Conservation (phyloP, 768 basidiomycete species). For the Russula brevipes region DNA sequence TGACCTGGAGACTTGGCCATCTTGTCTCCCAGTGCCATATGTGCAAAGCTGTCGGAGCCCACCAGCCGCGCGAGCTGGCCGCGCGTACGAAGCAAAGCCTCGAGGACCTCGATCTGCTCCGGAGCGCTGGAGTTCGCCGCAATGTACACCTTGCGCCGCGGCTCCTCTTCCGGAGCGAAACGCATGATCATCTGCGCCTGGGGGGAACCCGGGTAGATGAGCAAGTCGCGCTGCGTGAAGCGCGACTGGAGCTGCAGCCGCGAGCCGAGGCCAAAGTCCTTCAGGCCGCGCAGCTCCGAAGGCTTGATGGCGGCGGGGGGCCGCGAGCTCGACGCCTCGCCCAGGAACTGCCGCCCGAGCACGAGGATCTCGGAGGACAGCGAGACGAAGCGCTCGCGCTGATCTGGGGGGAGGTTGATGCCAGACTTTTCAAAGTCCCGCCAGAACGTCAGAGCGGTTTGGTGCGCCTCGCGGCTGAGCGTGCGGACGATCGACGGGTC, state of each 20-base stretch:
- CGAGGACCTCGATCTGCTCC: constrained; percentile 72
- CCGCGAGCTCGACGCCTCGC: constrained; percentile 55
- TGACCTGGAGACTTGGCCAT: constrained; percentile 94
- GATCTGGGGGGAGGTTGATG: constrained; percentile 74
- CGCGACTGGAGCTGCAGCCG: constrained; percentile 69
- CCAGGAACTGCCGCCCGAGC: constrained; percentile 82
- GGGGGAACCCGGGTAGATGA: constrained; percentile 78
- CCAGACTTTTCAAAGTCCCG: constrained; percentile 97
- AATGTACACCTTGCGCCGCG: constrained; percentile 75
- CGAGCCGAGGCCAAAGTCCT: constrained; percentile 72
- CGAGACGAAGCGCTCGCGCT: constrained; percentile 79
- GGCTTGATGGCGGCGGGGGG: constrained; percentile 65
- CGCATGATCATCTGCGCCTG: constrained; percentile 94
- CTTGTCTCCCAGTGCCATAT: constrained; percentile 86
- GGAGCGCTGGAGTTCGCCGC: constrained; percentile 72
- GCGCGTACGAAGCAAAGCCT: constrained; percentile 67
- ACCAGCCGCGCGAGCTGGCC: constrained; percentile 80
- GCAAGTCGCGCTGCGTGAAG: constrained; percentile 68
- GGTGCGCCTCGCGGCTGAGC: constrained; percentile 67
- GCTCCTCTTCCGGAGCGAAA: constrained; percentile 78
- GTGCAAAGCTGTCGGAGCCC: constrained; percentile 79
- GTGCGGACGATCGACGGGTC: constrained; percentile 62
- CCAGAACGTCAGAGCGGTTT: constrained; percentile 91
- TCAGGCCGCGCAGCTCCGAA: constrained; percentile 64
- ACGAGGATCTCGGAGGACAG: constrained; percentile 85